Evolutionary conservation across 164 flowering plant genomes (phyloP).

Genomic region (Macadamia integrifolia): DNA sequence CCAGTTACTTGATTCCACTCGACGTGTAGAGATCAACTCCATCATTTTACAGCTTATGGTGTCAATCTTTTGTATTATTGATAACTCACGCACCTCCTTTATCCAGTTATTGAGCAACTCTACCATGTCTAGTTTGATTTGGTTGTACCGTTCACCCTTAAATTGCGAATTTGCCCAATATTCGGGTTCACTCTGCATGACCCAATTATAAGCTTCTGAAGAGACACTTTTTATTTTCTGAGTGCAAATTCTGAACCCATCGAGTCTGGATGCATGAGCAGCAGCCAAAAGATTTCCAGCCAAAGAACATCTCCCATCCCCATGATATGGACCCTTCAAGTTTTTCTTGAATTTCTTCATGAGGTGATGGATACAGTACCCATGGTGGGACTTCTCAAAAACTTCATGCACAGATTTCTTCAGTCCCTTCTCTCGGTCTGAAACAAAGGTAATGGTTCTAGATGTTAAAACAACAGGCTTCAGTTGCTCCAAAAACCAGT

Average conservation of each 20-base stretch:
- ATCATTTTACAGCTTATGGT: slow-evolving; percentile 20
- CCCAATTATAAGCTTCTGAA: slow-evolving; percentile 37
- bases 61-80: slow-evolving; percentile 37
- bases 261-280: slow-evolving; percentile 35
- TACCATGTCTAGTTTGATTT: slow-evolving; percentile 24
- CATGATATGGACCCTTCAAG: slow-evolving; percentile 40
- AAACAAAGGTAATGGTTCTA: slow-evolving; percentile 46
- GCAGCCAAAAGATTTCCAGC: slow-evolving; percentile 33
- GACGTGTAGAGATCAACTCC: slow-evolving; percentile 30
- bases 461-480: slow-evolving; percentile 32
- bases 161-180: slow-evolving; percentile 40
- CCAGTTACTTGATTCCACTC: slow-evolving; percentile 32
- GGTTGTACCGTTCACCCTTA: slow-evolving; percentile 38
- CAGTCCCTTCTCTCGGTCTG: slow-evolving; percentile 49
- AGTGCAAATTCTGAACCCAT: slow-evolving; percentile 25
- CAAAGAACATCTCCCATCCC: slow-evolving; percentile 40
- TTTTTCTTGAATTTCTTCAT: slow-evolving; percentile 37
- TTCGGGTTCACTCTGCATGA: slow-evolving; percentile 43
- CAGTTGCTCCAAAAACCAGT: slow-evolving; percentile 56
- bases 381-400: slow-evolving; percentile 46
- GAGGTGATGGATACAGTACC: slow-evolving; percentile 45
- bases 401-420: slow-evolving; percentile 33
- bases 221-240: slow-evolving; percentile 45
- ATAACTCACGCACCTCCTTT: slow-evolving; percentile 30
- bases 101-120: slow-evolving; percentile 28